Base-by-base conservation (phyloP, 768 basidiomycete species). In the Cantharellus cinnabarinus region DNA sequence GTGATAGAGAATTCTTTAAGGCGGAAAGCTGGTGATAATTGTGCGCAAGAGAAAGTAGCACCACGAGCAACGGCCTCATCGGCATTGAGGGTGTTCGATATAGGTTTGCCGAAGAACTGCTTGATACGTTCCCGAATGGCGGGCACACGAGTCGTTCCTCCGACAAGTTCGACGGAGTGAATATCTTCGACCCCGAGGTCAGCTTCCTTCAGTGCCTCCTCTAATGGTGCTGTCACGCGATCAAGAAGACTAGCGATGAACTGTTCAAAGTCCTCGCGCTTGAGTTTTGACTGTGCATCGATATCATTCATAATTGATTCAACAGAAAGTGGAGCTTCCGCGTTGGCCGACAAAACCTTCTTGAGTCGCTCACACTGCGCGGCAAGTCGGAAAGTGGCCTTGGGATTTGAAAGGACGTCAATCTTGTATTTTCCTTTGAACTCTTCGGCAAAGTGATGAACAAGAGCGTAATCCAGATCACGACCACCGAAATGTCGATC, bases 361-460 rank as follows among this genome's bases (percentile, higher is more conserved):
- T 98, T 97, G 68, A 97, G 77, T 68, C 83, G 82, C 75, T 99
- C 95, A 69, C 90, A 90, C 20, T 85, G 82, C 14, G 83, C 83
- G 35, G 76, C 67, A 59, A 99, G 81, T 63, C 94, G 82, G 87
- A 98, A 98, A 53, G 75, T 77, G 40, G 91, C 95, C 71, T 97
- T 97, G 64, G 89, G 86, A 72, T 77, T 90, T 63, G 78, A 79
- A 67, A 89, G 70, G 65, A 98, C 91, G 70, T 98, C 93, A 68
- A 98, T 89, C 72, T 91, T 95, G 81, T 98, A 97, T 70, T 95
- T 97, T n/a, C 71, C 69, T 73, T 90, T 84, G 82, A 98, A 97
- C 71, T 97, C 86, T 38, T 78, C 71, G 4, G 93, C 78, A 68
- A 98, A 98, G 74, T 98, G 80, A 65, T 80, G 69, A 42, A 95